These are phyloP conservation scores for Penicillium riverlandense DNA, from an alignment of 495 filamentous ascomycete genomes.

Conservation along the genomic window DNA sequence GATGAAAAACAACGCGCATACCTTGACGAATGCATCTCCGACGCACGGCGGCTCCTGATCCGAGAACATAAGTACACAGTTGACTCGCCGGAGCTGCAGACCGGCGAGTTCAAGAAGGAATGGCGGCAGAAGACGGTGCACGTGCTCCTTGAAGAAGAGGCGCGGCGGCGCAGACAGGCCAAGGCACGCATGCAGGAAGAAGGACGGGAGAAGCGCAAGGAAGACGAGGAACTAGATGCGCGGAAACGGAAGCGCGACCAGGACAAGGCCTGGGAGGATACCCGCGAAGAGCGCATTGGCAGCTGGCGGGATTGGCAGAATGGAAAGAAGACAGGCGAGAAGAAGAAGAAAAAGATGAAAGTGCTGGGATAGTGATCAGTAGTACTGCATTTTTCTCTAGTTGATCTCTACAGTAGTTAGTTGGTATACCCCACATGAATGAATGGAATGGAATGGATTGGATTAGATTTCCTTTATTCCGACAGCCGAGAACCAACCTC, in stretches of 20 bases:
- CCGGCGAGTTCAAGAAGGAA: constrained; percentile 66
- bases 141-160: constrained; percentile 90
- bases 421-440: constrained; percentile 1
- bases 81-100: constrained; percentile 77
- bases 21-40: constrained; percentile 91
- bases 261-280: constrained; percentile 90
- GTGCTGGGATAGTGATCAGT: constrained; percentile 46
- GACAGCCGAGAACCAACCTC: constrained; percentile 14
- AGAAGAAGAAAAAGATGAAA: constrained; percentile 94
- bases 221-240: constrained; percentile 78
- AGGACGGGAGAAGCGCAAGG: constrained; percentile 78
- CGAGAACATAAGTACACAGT: constrained; percentile 88
- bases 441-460: constrained; percentile 9
- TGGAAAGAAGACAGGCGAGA: constrained; percentile 44
- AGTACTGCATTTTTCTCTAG: neutral
- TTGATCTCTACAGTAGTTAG: neutral
- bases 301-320: constrained; percentile 94
- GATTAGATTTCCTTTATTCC: constrained; percentile 7
- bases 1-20: constrained; percentile 84
- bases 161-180: constrained; percentile 71
- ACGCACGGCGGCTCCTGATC: constrained; percentile 89
- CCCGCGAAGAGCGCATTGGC: constrained; percentile 81
- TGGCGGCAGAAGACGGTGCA: constrained; percentile 90
- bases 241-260: constrained; percentile 90
- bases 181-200: constrained; percentile 97